phyloP scores from a whole-genome alignment of 257 asterid genomes.

The Ehretia macrophylla region DNA sequence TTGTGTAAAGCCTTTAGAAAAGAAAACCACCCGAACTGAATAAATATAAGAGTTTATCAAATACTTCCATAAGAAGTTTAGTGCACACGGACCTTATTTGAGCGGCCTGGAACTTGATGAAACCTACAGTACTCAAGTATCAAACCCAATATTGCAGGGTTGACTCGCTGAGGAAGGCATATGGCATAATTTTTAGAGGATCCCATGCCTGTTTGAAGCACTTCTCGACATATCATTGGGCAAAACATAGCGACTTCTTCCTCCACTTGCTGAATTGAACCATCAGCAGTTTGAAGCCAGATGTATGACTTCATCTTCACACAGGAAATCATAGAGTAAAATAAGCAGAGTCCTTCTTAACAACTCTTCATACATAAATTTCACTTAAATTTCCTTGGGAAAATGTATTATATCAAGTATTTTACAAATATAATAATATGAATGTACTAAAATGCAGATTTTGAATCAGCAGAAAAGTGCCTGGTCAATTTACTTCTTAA shows the following conservation, averaged over 20 bases:
- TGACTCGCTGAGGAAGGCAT: slow-evolving; percentile 38
- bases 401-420: no score
- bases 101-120: slow-evolving; percentile 45
- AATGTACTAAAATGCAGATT: no score
- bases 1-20: no score
- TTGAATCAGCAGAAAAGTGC: no score
- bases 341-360: slow-evolving; percentile 4
- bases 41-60: no score
- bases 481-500: no score
- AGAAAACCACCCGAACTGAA: no score
- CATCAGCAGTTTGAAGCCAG: slow-evolving; percentile 47
- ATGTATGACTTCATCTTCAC: slow-evolving; percentile 35
- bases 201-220: slow-evolving; percentile 36
- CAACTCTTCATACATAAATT: background rate
- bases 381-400: no score
- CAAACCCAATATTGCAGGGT: slow-evolving; percentile 32
- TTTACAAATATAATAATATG: no score
- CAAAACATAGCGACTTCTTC: slow-evolving; percentile 49
- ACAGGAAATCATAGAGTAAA: slow-evolving; percentile 1
- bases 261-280: slow-evolving; percentile 48
- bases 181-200: slow-evolving; percentile 39
- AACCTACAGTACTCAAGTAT: slow-evolving; percentile 40
- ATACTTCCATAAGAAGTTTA: background rate
- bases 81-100: slow-evolving; percentile 30
- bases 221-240: slow-evolving; percentile 42